Evolutionary conservation across 352 stramenopile genomes (phyloP).

Genomic region (Pythium plurisporium): DNA sequence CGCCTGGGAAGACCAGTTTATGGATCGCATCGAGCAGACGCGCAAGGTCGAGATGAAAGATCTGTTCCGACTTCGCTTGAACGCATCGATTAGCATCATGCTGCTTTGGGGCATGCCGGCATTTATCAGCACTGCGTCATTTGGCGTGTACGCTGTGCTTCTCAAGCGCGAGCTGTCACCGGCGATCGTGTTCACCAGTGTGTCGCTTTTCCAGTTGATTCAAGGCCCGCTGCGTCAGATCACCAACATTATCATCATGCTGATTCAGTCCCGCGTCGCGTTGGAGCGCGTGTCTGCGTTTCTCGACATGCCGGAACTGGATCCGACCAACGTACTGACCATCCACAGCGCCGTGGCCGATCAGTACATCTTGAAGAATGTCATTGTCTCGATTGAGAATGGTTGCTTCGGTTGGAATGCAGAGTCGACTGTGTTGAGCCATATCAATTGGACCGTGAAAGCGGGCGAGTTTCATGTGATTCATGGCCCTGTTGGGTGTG

Average conservation of each 20-base stretch:
- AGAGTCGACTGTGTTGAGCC: slow-evolving; percentile 23
- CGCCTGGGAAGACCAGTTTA: slow-evolving; percentile 86
- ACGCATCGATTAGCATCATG: slow-evolving; percentile 30
- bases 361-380: slow-evolving; percentile 17
- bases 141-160: slow-evolving; percentile 36
- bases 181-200: slow-evolving; percentile 57
- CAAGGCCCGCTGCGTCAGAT: slow-evolving; percentile 44
- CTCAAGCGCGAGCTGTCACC: slow-evolving; percentile 85
- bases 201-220: slow-evolving; percentile 79
- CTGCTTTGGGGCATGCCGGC: slow-evolving; percentile 36
- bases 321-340: slow-evolving; percentile 9
- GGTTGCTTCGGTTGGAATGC: slow-evolving; percentile 30
- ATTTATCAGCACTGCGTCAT: slow-evolving; percentile 45
- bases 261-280: slow-evolving; percentile 82
- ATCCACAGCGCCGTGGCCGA: slow-evolving; percentile 7
- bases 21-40: slow-evolving; percentile 42
- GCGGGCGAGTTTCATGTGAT: slow-evolving; percentile 82
- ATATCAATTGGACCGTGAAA: slow-evolving; percentile 65
- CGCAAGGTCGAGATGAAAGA: slow-evolving; percentile 29
- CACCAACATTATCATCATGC: slow-evolving; percentile 43
- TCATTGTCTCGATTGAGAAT: slow-evolving; percentile 28
- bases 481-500: slow-evolving; percentile 89
- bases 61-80: slow-evolving; percentile 29
- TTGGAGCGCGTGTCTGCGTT: slow-evolving; percentile 35
- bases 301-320: slow-evolving; percentile 44